Evolutionary conservation across 2,329 filamentous ascomycete species (phyloP), one percentile per base, ranked within the genome.

Genomic region (Emergomyces orientalis): DNA sequence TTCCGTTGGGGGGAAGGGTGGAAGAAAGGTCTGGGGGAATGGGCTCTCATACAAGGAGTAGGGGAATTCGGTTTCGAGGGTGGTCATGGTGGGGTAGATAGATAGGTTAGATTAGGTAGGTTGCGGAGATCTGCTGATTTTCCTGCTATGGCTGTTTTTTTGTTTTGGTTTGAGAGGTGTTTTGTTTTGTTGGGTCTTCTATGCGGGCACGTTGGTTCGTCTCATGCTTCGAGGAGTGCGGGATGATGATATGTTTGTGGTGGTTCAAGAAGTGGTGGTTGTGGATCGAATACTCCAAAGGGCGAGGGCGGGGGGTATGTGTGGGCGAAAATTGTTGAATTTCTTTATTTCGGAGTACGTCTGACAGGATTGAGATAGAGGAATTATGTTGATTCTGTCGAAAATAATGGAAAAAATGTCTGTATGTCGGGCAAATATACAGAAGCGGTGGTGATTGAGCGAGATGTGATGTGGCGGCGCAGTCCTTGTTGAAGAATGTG

Each of bases 1-100:
- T 30, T 57, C 37, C 59, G 54, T 58, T 59, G 27, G 62, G 63
- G 62, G 59, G 47, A 34, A 60, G 62, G 64, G 61, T 65, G 59
- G 14, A 62, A 59, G 47, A 34, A 60, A 62, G 64, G 61, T 64
- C 58, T 7, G 17, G 41, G 25, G 11, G 37, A 11, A 25, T 37
- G 56, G 43, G 60, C 34, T 34, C 19, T 77, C 84, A 71, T 78
- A 87, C 86, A 89, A 73, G 39, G 82, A 81, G 74, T 85, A 88
- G 60, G 86, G 85, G 69, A 87, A 88, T 19, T 80, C 78, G 57
- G 78, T 67, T 67, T 82, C 80, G 39, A 58, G 56, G 1, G 39
- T 39, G 17, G 37, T 7, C 56, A 59, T 59, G 56, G 56, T 47
- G 22, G 37, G 2, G 9, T 30, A 17, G 56, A 19, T 32, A 13